These are phyloP conservation scores for Senecio squalidus DNA, from an alignment of 140 eudicot species.

Conservation along the genomic window DNA sequence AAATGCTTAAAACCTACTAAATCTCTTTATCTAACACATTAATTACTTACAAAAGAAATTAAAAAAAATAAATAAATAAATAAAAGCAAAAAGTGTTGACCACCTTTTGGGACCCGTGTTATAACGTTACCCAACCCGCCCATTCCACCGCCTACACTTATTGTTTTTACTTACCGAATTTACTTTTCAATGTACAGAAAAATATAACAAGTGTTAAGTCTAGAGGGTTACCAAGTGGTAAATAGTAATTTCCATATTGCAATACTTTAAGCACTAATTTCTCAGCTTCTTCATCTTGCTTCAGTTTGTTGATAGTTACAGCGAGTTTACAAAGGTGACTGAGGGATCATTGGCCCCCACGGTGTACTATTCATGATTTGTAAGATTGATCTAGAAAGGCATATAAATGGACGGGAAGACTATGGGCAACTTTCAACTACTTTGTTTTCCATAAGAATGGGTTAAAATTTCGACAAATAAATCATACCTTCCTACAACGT, in stretches of 20 bases:
- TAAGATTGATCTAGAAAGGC: slow-evolving; percentile 56
- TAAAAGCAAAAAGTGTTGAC: neutral
- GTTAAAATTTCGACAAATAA: neutral
- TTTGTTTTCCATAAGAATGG: slow-evolving; percentile 54
- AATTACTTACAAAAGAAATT: neutral
- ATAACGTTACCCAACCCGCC: too few species aligned
- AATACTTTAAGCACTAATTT: slow-evolving; percentile 58
- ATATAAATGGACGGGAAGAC: slow-evolving; percentile 64
- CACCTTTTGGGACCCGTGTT: too few species aligned
- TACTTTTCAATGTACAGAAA: neutral
- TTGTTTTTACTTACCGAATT: too few species aligned
- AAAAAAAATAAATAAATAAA: neutral
- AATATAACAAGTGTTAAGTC: neutral
- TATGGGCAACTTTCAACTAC: slow-evolving; percentile 58
- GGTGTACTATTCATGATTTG: slow-evolving; percentile 47
- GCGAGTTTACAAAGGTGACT: slow-evolving; percentile 77
- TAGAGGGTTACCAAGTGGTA: slow-evolving; percentile 74
- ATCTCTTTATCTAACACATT: too few species aligned
- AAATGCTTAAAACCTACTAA: too few species aligned
- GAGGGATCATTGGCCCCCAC: slow-evolving; percentile 66
- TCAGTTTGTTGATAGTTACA: slow-evolving; percentile 61
- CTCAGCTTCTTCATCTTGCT: slow-evolving; percentile 79
- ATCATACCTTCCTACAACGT: slow-evolving; percentile 70
- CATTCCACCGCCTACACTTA: too few species aligned
- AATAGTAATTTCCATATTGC: slow-evolving; percentile 58